These are phyloP conservation scores for Anisodus tanguticus DNA, from an alignment of 257 asterid species.

Conservation along the genomic window DNA sequence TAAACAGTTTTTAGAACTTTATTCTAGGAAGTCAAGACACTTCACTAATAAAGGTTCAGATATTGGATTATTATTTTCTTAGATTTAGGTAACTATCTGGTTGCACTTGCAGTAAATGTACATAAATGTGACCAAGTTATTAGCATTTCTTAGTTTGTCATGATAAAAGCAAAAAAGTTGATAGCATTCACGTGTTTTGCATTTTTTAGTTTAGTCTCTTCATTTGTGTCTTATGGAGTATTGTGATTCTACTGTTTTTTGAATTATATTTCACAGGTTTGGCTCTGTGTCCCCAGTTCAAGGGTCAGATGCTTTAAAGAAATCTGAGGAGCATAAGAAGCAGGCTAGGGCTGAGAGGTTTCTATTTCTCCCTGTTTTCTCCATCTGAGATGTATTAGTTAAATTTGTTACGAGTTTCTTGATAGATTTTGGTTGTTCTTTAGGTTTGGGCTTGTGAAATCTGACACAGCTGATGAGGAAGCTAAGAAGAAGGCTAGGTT, in stretches of 20 bases:
- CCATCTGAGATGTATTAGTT: neutral
- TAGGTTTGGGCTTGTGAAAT: constrained; percentile 76
- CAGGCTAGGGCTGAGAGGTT: constrained; percentile 98
- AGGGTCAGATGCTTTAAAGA: constrained; percentile 61
- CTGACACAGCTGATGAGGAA: constrained; percentile 70
- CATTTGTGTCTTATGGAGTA: neutral
- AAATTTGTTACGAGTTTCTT: neutral
- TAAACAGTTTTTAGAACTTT: neutral
- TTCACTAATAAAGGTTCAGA: neutral
- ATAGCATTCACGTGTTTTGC: neutral
- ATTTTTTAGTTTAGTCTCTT: neutral
- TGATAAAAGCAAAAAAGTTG: neutral
- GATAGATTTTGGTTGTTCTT: constrained; percentile 21
- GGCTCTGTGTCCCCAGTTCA: constrained; percentile 54
- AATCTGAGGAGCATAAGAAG: constrained; percentile 81
- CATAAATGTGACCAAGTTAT: neutral
- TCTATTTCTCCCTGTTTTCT: constrained; percentile 19
- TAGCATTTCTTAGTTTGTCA: neutral
- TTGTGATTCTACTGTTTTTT: neutral
- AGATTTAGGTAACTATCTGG: neutral
- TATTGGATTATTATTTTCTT: neutral
- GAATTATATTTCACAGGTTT: constrained; percentile 57
- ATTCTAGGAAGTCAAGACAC: neutral
- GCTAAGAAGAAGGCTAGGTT: constrained; percentile 89
- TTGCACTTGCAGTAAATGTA: neutral